Conservation (phyloP, 768 basidiomycete species). For the Tricholoma hemisulphureum region DNA sequence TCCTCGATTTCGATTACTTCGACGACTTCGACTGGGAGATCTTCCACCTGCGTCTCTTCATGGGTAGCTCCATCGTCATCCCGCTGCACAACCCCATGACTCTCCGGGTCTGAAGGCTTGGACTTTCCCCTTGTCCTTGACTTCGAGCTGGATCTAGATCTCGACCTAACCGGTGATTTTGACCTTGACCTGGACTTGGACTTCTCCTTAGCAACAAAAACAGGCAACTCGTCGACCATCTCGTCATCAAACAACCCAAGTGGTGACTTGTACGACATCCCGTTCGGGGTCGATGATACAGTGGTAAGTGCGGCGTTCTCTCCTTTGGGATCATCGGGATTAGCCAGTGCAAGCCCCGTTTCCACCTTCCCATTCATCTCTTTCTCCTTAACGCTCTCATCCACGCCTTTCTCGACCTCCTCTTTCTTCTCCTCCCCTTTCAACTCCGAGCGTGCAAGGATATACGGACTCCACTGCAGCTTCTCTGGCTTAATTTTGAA, state of each 20-base stretch:
- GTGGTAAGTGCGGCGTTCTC: neutral
- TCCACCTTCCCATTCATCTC: neutral
- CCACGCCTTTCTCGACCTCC: slow-evolving; percentile 15
- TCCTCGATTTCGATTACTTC: neutral
- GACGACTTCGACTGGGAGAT: neutral
- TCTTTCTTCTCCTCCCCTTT: slow-evolving; percentile 12
- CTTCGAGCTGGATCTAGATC: neutral
- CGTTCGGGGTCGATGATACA: slow-evolving; percentile 2
- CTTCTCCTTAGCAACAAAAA: slow-evolving; percentile 1
- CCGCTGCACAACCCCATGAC: neutral
- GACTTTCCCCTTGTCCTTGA: neutral
- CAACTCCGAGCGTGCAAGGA: slow-evolving; percentile 31
- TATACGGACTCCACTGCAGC: slow-evolving; percentile 93
- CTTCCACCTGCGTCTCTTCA: neutral
- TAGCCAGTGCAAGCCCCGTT: neutral
- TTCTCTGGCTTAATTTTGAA: slow-evolving; percentile 74
- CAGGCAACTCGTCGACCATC: slow-evolving; percentile 16
- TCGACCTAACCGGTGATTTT: too few relatives aligned
- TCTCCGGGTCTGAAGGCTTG: neutral
- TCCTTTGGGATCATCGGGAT: slow-evolving; percentile 1
- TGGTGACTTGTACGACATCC: slow-evolving; percentile 12
- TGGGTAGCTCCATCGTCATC: neutral
- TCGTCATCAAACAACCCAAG: slow-evolving; percentile 23
- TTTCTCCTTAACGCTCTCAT: slow-evolving; percentile 11
- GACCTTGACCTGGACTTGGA: slow-evolving; percentile 11